Evolutionary conservation across 768 basidiomycete species (phyloP).

Genomic region (Leucocoprinus sp.): DNA sequence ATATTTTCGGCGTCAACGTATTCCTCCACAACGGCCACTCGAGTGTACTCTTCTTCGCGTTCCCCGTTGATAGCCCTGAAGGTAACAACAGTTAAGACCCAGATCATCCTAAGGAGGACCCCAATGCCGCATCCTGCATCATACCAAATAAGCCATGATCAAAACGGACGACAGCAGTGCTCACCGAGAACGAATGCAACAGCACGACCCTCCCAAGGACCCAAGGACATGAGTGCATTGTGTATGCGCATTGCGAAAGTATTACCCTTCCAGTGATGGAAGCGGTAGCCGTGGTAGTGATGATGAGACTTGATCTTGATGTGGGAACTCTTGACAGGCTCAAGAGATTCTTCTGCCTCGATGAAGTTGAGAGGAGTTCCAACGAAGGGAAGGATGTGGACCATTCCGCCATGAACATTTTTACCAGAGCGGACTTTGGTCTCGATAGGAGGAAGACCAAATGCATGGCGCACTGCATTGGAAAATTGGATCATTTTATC

Average conservation of each 20-base stretch:
- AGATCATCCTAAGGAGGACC: slow-evolving; percentile 74
- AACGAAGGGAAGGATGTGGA: slow-evolving; percentile 29
- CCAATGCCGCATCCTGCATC: slow-evolving; percentile 72
- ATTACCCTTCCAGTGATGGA: slow-evolving; percentile 20
- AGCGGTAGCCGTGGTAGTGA: slow-evolving; percentile 16
- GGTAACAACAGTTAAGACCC: slow-evolving; percentile 56
- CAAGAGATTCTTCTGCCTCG: slow-evolving; percentile 4
- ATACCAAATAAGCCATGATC: slow-evolving; percentile 4
- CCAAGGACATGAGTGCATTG: slow-evolving; percentile 57
- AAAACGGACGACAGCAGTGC: slow-evolving; percentile 8
- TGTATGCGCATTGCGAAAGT: slow-evolving; percentile 57
- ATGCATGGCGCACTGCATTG: slow-evolving; percentile 44
- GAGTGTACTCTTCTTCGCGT: slow-evolving; percentile 33
- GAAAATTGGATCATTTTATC: slow-evolving; percentile 44
- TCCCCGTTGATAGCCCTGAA: slow-evolving; percentile 43
- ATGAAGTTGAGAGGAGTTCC: slow-evolving; percentile 18
- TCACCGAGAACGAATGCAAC: slow-evolving; percentile 76
- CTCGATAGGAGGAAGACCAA: slow-evolving; percentile 47
- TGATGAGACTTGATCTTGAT: slow-evolving; percentile 14
- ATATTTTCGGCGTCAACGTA: slow-evolving; percentile 41
- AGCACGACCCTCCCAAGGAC: slow-evolving; percentile 76
- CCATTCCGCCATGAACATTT: slow-evolving; percentile 14
- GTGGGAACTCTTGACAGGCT: neutral
- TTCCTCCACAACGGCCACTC: slow-evolving; percentile 28
- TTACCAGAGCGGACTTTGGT: slow-evolving; percentile 9